phyloP scores from a whole-genome alignment of 2,329 filamentous ascomycete genomes.

The Gnomoniopsis smithogilvyi region DNA sequence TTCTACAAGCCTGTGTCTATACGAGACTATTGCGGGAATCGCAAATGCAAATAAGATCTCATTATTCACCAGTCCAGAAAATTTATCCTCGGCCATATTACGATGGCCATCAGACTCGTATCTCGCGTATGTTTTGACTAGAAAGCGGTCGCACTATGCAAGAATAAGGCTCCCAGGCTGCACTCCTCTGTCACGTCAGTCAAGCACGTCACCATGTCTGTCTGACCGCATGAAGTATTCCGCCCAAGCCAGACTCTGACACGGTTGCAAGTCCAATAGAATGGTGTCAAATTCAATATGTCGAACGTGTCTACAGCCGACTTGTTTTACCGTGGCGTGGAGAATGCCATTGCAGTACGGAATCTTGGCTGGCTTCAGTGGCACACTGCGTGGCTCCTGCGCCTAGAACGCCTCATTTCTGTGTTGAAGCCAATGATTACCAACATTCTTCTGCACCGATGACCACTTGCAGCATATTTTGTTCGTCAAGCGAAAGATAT shows the following conservation, averaged over 20 bases:
- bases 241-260: neutral
- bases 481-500: neutral
- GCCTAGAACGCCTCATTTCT: neutral
- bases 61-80: neutral
- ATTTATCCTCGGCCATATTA: neutral
- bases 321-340: neutral
- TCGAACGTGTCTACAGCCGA: neutral
- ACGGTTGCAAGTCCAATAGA: neutral
- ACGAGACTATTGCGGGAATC: neutral
- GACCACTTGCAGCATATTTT: neutral
- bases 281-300: neutral
- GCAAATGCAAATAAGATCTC: neutral
- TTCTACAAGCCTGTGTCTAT: neutral
- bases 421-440: constrained; percentile 2
- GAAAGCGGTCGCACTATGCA: too few relatives aligned
- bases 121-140: too few relatives aligned
- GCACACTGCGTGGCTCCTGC: constrained; percentile 6
- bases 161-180: neutral
- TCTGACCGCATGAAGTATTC: too few relatives aligned
- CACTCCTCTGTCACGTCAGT: neutral
- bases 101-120: too few relatives aligned
- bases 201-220: too few relatives aligned
- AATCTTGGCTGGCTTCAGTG: constrained; percentile 1
- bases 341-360: neutral
- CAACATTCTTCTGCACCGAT: neutral